Conservation (phyloP, 1,139 yeast species). For the Pichia sorboxylosa region DNA sequence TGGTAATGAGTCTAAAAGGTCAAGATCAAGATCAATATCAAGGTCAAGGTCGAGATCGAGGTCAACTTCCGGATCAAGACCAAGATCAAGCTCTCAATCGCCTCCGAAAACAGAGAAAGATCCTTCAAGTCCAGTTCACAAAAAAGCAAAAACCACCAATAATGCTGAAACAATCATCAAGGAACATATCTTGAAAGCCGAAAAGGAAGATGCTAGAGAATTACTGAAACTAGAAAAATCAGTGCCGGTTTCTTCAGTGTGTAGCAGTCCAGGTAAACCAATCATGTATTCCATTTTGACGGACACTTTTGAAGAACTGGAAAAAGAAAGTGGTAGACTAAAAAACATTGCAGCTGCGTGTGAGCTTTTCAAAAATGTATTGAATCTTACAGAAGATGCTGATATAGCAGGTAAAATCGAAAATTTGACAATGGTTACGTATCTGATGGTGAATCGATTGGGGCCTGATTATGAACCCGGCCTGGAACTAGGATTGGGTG, state of each 20-base stretch:
- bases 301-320: constrained; percentile 63
- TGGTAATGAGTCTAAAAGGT: too few relatives aligned
- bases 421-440: constrained; percentile 59
- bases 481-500: constrained; percentile 86
- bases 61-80: constrained; percentile 3
- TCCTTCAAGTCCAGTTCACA: constrained; percentile 2
- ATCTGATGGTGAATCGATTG: constrained; percentile 72
- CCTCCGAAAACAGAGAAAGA: constrained; percentile 1
- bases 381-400: constrained; percentile 27
- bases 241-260: neutral
- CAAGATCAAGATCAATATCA: constrained; percentile 1
- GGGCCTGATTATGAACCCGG: constrained; percentile 93
- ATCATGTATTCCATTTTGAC: constrained; percentile 57
- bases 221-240: constrained; percentile 10
- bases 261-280: too few relatives aligned
- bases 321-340: constrained; percentile 66
- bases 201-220: constrained; percentile 17
- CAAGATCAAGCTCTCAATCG: constrained; percentile 7
- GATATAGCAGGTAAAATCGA: constrained; percentile 27
- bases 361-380: constrained; percentile 53
- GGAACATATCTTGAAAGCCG: constrained; percentile 12
- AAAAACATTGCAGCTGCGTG: constrained; percentile 69
- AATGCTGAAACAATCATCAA: constrained; percentile 12
- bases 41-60: constrained; percentile 5
- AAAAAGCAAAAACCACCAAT: constrained; percentile 2